Percentiles rank a stretch among this genome's conserved stretches.
Evolutionary conservation across 2,329 filamentous ascomycete genomes (phyloP).

Genomic region (Hypoxylon sp.): DNA sequence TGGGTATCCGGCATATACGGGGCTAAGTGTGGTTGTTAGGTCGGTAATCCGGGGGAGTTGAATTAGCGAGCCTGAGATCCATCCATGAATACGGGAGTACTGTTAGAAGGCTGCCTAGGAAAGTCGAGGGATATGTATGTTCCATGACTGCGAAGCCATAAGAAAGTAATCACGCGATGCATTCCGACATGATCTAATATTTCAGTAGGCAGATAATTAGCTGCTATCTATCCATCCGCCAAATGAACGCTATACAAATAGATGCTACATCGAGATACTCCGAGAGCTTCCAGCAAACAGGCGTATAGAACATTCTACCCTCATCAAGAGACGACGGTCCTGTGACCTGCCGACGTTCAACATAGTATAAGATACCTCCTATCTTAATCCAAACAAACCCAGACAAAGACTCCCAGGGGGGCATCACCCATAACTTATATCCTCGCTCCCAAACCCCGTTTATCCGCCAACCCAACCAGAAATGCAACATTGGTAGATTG

Average conservation of each 20-base stretch:
- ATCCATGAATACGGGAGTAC: background rate
- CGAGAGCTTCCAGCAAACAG: background rate
- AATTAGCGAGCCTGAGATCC: background rate
- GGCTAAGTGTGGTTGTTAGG: background rate
- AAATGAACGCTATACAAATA: background rate
- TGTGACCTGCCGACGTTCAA: background rate
- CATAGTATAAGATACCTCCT: background rate
- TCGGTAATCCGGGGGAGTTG: background rate
- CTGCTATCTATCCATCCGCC: background rate
- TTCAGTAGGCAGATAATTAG: background rate
- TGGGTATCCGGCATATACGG: no score
- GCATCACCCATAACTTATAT: background rate
- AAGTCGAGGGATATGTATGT: background rate
- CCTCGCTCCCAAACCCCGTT: slow-evolving; percentile 35
- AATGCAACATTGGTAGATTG: slow-evolving; percentile 20
- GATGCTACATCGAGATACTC: background rate
- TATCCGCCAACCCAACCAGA: slow-evolving; percentile 30
- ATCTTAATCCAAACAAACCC: slow-evolving; percentile 1
- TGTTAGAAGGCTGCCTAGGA: background rate
- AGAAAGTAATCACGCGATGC: background rate
- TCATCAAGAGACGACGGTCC: background rate
- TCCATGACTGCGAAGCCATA: background rate
- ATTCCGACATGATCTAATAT: background rate
- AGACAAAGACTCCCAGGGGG: slow-evolving; percentile 2
- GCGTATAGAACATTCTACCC: background rate